Evolutionary conservation across 2,329 filamentous ascomycete species (phyloP).

Genomic region (Aspergillus ustus): DNA sequence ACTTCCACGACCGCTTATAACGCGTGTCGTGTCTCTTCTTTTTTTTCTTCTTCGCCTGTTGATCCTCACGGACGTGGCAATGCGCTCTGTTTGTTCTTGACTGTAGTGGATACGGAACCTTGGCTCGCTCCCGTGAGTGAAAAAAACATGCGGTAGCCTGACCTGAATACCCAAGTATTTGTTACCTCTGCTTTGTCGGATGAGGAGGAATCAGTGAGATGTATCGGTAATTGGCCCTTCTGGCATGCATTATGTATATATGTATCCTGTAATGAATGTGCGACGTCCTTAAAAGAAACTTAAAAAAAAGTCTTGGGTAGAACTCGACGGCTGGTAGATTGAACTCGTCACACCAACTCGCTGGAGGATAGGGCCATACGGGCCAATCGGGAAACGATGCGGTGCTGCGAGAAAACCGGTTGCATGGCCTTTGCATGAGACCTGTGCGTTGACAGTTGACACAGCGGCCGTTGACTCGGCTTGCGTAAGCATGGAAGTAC

Average conservation of each 20-base stretch:
- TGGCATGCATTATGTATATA: slow-evolving; percentile 29
- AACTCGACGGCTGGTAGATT: not conserved
- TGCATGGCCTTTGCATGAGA: not conserved
- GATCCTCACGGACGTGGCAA: not conserved
- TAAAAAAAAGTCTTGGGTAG: not conserved
- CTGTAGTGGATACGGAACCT: not conserved
- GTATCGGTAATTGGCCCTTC: slow-evolving; percentile 16
- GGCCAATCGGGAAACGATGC: not conserved
- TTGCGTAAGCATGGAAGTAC: not conserved
- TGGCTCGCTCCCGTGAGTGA: not conserved
- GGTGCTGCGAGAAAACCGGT: not conserved
- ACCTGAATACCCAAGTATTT: slow-evolving; percentile 11
- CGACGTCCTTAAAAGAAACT: not conserved
- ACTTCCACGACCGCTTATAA: not conserved
- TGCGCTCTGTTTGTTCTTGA: not conserved
- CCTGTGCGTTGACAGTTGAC: not conserved
- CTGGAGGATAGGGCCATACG: not conserved
- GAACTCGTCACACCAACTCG: not conserved
- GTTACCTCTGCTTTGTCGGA: slow-evolving; percentile 13
- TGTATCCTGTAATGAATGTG: slow-evolving; percentile 29
- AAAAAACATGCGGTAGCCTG: slow-evolving; percentile 7
- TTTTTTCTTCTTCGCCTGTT: not conserved
- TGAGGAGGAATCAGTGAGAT: slow-evolving; percentile 11
- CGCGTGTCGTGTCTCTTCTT: not conserved
- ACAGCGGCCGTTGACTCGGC: not conserved